phyloP scores from a whole-genome alignment of 768 basidiomycete species.

The Boletus patriciae region DNA sequence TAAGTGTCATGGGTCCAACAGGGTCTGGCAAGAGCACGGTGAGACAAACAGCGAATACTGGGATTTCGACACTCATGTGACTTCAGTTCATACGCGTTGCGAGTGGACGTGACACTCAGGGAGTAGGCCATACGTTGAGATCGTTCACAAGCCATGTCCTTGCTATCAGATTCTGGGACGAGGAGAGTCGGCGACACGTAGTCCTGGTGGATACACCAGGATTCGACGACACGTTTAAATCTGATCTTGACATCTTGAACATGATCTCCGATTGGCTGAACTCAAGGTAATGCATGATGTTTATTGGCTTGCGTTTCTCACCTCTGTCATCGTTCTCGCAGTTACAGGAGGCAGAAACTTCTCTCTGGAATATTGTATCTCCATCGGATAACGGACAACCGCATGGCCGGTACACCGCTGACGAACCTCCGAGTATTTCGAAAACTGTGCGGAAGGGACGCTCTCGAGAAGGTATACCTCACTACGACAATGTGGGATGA shows the following conservation, averaged over 20 bases:
- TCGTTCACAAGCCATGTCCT: slow-evolving; percentile 13
- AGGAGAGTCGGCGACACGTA: background rate
- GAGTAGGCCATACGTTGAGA: slow-evolving; percentile 6
- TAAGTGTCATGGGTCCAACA: slow-evolving; percentile 24
- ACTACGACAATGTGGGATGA: slow-evolving; percentile 43
- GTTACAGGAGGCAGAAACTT: slow-evolving; percentile 8
- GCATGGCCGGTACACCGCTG: slow-evolving; percentile 35
- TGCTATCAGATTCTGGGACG: slow-evolving; percentile 5
- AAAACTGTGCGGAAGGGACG: slow-evolving; percentile 26
- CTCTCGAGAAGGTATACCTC: slow-evolving; percentile 35
- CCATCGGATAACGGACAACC: slow-evolving; percentile 41
- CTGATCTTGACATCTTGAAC: slow-evolving; percentile 13
- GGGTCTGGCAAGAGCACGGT: slow-evolving; percentile 18
- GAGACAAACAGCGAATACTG: background rate
- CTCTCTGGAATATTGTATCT: slow-evolving; percentile 40
- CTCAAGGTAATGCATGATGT: slow-evolving; percentile 1
- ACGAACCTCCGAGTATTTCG: slow-evolving; percentile 37
- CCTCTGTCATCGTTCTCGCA: background rate
- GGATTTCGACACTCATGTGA: background rate
- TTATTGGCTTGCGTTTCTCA: background rate
- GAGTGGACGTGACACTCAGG: background rate
- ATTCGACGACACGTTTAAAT: slow-evolving; percentile 20
- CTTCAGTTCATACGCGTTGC: slow-evolving; percentile 13
- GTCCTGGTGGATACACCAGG: slow-evolving; percentile 29
- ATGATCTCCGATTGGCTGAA: slow-evolving; percentile 18